Evolutionary conservation across 176 grass and related monocot species (phyloP).

Genomic region (Musa itinerans): DNA sequence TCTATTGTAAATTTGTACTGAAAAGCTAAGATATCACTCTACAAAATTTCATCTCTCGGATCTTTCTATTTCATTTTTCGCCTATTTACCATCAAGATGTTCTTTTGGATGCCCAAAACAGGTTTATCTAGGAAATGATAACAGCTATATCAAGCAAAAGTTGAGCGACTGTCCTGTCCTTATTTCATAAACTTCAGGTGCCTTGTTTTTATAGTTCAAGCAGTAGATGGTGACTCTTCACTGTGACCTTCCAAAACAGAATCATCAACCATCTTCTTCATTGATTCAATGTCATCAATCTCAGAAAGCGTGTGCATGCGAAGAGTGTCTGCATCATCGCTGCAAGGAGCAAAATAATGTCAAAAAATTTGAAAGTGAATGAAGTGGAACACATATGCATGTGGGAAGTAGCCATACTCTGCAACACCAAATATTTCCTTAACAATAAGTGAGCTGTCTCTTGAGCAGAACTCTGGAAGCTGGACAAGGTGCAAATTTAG

Average conservation of each 20-base stretch:
- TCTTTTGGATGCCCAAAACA: background rate
- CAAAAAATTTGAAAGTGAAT: background rate
- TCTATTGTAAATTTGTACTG: background rate
- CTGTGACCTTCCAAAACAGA: conserved; percentile 26
- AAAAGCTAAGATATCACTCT: background rate
- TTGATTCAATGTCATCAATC: conserved; percentile 58
- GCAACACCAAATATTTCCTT: conserved; percentile 97
- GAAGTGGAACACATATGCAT: conserved; percentile 6
- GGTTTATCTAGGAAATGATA: background rate
- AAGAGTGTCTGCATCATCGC: conserved; percentile 82
- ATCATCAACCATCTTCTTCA: conserved; percentile 67
- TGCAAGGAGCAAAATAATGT: conserved; percentile 28
- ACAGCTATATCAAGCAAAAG: background rate
- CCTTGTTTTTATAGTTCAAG: background rate
- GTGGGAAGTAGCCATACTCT: conserved; percentile 46
- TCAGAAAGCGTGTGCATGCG: conserved; percentile 54
- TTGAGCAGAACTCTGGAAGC: conserved; percentile 87
- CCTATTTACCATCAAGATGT: background rate
- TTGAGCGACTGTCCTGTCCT: background rate
- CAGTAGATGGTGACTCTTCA: conserved; percentile 4
- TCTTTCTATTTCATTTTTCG: background rate
- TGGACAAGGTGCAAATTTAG: conserved; percentile 31
- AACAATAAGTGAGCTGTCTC: conserved; percentile 60
- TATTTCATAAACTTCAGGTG: background rate
- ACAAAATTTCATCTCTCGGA: background rate